These are phyloP conservation scores for Linaria vulgaris DNA, from an alignment of 257 asterid species.

Conservation along the genomic window DNA sequence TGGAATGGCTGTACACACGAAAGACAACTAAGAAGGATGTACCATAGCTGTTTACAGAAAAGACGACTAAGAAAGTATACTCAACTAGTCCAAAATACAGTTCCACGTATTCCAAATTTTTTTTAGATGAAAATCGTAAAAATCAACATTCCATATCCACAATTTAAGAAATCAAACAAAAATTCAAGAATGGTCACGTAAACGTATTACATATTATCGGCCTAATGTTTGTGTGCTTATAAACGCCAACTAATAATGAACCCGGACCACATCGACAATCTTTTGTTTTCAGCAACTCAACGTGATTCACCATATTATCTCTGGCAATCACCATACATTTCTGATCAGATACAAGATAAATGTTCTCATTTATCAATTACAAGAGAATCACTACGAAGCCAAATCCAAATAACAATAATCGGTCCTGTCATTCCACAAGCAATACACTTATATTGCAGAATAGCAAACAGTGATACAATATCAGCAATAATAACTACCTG, in stretches of 20 bases:
- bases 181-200: not conserved
- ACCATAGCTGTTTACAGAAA: not conserved
- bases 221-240: no score
- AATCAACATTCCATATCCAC: not conserved
- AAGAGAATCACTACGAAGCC: not conserved
- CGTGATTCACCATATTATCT: not conserved
- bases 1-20: not conserved
- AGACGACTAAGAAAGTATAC: not conserved
- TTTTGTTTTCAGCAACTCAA: not conserved
- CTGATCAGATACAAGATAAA: not conserved
- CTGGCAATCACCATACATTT: not conserved
- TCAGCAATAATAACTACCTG: constrained; percentile 38
- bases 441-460: not conserved
- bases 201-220: not conserved
- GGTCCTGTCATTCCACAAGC: not conserved
- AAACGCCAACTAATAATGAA: no score
- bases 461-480: not conserved
- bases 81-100: not conserved
- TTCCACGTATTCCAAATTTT: not conserved
- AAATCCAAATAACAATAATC: not conserved
- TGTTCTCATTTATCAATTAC: not conserved
- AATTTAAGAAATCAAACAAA: not conserved
- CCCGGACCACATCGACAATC: not conserved
- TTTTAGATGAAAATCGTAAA: not conserved
- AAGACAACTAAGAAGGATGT: not conserved